Conservation (phyloP, 2,329 filamentous ascomycete genomes). For the Epichloe coenophiala region DNA sequence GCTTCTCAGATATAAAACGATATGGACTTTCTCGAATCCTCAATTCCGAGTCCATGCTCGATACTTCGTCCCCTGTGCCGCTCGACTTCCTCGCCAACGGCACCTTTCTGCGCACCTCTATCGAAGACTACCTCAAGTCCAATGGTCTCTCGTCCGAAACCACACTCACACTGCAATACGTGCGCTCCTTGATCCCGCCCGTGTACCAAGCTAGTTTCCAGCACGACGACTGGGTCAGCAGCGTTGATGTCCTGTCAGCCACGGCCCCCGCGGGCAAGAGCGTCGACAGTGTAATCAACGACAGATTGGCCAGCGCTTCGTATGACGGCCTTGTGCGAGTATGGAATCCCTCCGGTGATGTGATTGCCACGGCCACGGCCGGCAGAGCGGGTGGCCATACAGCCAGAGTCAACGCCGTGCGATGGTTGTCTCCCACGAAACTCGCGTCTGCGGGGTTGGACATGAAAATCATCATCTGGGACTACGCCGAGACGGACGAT, state of each 20-base stretch:
- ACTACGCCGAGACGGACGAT: constrained; percentile 57
- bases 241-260: constrained; percentile 65
- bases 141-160: constrained; percentile 84
- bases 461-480: constrained; percentile 78
- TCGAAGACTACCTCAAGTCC: constrained; percentile 78
- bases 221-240: constrained; percentile 94
- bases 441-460: constrained; percentile 77
- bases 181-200: constrained; percentile 80
- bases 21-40: constrained; percentile 59
- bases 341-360: constrained; percentile 80
- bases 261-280: constrained; percentile 45
- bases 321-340: constrained; percentile 83
- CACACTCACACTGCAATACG: constrained; percentile 81
- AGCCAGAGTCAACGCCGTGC: constrained; percentile 66
- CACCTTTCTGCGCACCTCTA: constrained; percentile 73
- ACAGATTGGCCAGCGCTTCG: constrained; percentile 72
- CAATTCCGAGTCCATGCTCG: constrained; percentile 60
- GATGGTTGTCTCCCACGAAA: constrained; percentile 65
- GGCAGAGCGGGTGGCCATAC: constrained; percentile 58
- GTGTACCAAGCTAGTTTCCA: constrained; percentile 84
- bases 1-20: constrained; percentile 45
- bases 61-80: constrained; percentile 52
- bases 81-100: constrained; percentile 96
- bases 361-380: constrained; percentile 62
- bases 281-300: constrained; percentile 20